Evolutionary conservation across 2,329 filamentous ascomycete genomes (phyloP), one percentile per base, ranked within the genome.

Genomic region (Simplicillium sp.): DNA sequence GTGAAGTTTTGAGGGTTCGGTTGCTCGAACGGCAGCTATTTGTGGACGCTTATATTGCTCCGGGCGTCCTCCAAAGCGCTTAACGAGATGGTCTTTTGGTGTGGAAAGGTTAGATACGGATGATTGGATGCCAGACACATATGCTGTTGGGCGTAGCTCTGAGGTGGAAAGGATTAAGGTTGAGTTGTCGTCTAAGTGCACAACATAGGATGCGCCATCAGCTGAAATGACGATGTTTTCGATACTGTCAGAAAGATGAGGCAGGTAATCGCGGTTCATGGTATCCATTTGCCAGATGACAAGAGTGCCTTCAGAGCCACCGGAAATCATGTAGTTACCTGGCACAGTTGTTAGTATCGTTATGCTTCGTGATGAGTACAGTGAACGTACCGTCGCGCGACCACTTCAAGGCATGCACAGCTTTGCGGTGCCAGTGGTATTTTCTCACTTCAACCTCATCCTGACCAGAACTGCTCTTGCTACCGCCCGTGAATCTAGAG

Each of bases 261-360:
- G 92, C 20, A 98, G 67, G 54, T 82, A 87, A 55, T 92, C 84
- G 53, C 79, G 80, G 56, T 82, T 82, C 47, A 81, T 81, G 1
- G 90, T 96, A 50, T 94, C 86, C 43, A 96, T 70, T 62, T 98
- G 92, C 89, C 89, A 97, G 28, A 96, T 68, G 8, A 95, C 86
- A 34, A 98, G 70, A 15, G 87, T 84, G 7, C 87, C 89, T 62
- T 98, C 92, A 16, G 80, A 79, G 28, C 92, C 92, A 55, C 92
- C 92, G 42, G 92, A 97, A 39, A 98, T 82, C 44, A 98, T 65
- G 59, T 98, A 98, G 56, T 95, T 88, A 38, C 87, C 86, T 92
- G 50, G 12, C 8, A 38, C 35, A 15, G 7, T 33, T 37, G 53
- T 66, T 46, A 66, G 66, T 48, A 46, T 3, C 13, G 16, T 12